Conservation (phyloP, 331 rosid genomes). For the Rosa hybrid region DNA sequence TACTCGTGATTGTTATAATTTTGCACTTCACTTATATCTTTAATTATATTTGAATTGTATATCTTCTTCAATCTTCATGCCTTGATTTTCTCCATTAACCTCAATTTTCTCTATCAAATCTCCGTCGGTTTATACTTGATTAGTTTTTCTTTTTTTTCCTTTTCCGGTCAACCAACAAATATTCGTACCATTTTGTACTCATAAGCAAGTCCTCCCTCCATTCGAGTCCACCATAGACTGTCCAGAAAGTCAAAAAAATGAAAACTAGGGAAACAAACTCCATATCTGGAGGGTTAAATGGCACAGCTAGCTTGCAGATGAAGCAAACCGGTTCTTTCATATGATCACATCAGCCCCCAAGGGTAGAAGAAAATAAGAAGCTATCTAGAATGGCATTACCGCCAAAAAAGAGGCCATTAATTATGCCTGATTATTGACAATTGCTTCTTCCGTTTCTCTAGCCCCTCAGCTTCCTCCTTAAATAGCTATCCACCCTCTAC, state of each 20-base stretch:
- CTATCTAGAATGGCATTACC: slow-evolving; percentile 7
- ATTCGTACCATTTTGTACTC: background rate
- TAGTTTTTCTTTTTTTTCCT: background rate
- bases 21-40: too few species aligned
- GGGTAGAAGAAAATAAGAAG: background rate
- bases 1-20: too few species aligned
- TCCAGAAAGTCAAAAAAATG: background rate
- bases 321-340: slow-evolving; percentile 55
- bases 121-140: background rate
- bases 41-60: too few species aligned
- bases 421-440: slow-evolving; percentile 34
- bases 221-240: background rate
- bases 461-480: slow-evolving; percentile 29
- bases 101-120: too few species aligned
- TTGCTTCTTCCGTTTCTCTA: background rate
- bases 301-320: slow-evolving; percentile 52
- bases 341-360: slow-evolving; percentile 19
- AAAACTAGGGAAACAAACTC: background rate
- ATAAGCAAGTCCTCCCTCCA: background rate
- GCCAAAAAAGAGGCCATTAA: slow-evolving; percentile 30
- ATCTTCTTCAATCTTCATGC: too few species aligned
- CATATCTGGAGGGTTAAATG: background rate
- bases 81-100: background rate
- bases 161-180: background rate
- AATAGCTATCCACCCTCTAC: slow-evolving; percentile 46